Evolutionary conservation across 139 green algal species (phyloP), one percentile per base, ranked within the genome.

Genomic region (Haematococcus lacustris): DNA sequence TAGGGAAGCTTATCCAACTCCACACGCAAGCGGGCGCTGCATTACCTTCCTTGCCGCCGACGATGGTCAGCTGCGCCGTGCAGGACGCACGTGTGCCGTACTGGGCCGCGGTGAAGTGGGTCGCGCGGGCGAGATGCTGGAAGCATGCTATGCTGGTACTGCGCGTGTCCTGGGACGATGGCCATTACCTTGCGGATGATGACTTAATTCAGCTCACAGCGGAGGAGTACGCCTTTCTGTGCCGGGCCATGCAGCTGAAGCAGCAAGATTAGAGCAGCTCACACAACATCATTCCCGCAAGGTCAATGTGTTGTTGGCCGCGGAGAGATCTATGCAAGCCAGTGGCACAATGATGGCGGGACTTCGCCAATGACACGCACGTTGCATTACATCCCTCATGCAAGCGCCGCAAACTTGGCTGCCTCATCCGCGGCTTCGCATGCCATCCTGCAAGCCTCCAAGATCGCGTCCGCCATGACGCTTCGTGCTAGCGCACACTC

Each of bases 31-130:
- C 26, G 17, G 26, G 43, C 35, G n/a, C 0, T 65, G 41, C 59
- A 34, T 68, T 39, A 60, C 34, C 21, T 40, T 25, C 7, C n/a
- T 2, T 47, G 2, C 63, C 28, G 35, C 53, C 78, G 28, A 43
- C 84, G 39, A 64, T 88, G 65, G 53, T 88, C 32, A 82, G 71
- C 6, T 69, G 59, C 28, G 70, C 65, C 6, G 39, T 76, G 6
- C 64, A 80, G 3, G 87, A 92, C 69, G 57, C 74, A 1, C 82
- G 82, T 0, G 88, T 91, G 37, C 78, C 83, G 0, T 83, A 70
- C 25, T 85, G 77, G 76, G 76, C 57, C 5, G 78, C 85, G 9
- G 85, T 80, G 66, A 89, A 92, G 75, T 92, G 78, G 77, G 83
- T 73, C 5, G 82, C 83, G 5, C 50, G 66, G 79, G 33, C 71